Conservation (phyloP, 2,329 filamentous ascomycete genomes). For the Sporothrix globosa region DNA sequence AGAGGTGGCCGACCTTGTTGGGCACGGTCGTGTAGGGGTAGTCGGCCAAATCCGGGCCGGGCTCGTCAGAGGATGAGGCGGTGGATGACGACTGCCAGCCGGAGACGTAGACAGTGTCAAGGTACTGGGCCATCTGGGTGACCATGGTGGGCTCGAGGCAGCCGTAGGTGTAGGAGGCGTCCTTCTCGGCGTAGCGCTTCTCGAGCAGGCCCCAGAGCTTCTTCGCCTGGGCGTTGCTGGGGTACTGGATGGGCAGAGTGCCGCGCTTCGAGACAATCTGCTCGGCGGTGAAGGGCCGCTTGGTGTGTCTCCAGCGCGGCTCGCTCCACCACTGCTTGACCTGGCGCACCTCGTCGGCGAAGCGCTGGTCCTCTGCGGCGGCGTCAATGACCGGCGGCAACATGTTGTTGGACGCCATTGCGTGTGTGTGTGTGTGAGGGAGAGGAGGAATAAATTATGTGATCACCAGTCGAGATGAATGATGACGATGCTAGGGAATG, state of each 20-base stretch:
- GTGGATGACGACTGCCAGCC: constrained; percentile 99
- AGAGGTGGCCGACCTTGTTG: constrained; percentile 96
- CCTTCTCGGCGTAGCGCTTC: constrained; percentile 72
- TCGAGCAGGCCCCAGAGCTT: constrained; percentile 95
- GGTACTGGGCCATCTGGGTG: constrained; percentile 98
- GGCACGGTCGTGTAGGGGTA: constrained; percentile 98
- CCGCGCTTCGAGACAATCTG: constrained; percentile 96
- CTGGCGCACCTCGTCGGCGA: constrained; percentile 78
- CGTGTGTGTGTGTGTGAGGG: constrained; percentile 24
- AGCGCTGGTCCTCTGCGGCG: constrained; percentile 65
- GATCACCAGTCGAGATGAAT: constrained; percentile 17
- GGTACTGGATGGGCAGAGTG: constrained; percentile 86
- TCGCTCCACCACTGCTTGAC: constrained; percentile 95
- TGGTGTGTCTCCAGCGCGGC: constrained; percentile 89
- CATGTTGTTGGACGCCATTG: constrained; percentile 67
- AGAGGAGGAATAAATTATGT: background rate
- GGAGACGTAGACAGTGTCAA: constrained; percentile 98
- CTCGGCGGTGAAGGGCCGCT: constrained; percentile 90
- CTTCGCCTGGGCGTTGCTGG: constrained; percentile 85
- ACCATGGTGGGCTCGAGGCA: constrained; percentile 98
- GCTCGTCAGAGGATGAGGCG: constrained; percentile 91
- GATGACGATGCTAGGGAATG: background rate
- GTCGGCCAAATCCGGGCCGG: constrained; percentile 95
- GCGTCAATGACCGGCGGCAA: constrained; percentile 59
- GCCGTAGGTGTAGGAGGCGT: constrained; percentile 93